These are phyloP conservation scores for Galeopsis tetrahit DNA, from an alignment of 257 asterid genomes.

Conservation along the genomic window DNA sequence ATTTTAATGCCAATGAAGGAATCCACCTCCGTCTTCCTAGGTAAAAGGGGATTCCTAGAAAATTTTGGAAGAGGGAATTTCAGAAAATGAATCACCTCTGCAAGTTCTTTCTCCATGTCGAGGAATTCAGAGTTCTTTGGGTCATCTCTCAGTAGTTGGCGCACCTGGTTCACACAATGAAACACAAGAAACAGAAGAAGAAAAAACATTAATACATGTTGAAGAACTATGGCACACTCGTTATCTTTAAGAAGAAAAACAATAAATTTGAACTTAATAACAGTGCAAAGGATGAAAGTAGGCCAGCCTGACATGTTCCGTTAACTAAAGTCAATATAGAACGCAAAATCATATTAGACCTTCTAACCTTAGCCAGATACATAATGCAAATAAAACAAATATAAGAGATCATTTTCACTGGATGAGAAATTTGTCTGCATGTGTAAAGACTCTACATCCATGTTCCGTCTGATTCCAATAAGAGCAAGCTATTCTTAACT, in stretches of 20 bases:
- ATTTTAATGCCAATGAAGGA: slow-evolving; percentile 19
- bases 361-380: slow-evolving; percentile 12
- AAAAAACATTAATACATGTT: not conserved
- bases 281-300: slow-evolving; percentile 2
- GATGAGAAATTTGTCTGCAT: not conserved
- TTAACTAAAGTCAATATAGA: slow-evolving; percentile 13
- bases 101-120: slow-evolving; percentile 98
- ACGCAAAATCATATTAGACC: not conserved
- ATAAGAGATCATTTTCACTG: not conserved
- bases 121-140: slow-evolving; percentile 78
- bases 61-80: slow-evolving; percentile 4
- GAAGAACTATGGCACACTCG: not conserved
- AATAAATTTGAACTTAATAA: slow-evolving; percentile 9
- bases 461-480: slow-evolving; percentile 18
- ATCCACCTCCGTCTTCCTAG: slow-evolving; percentile 6
- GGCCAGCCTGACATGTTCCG: slow-evolving; percentile 1
- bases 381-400: slow-evolving; percentile 21
- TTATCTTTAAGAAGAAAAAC: not conserved
- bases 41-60: not conserved
- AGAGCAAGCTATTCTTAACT: slow-evolving; percentile 11
- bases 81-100: slow-evolving; percentile 64
- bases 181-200: not conserved
- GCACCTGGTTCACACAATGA: slow-evolving; percentile 58
- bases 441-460: not conserved
- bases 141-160: slow-evolving; percentile 67